Percentiles rank a stretch among this genome's conserved stretches.
phyloP scores from a whole-genome alignment of 2,329 filamentous ascomycete genomes.

The Hypoxylon sp. region DNA sequence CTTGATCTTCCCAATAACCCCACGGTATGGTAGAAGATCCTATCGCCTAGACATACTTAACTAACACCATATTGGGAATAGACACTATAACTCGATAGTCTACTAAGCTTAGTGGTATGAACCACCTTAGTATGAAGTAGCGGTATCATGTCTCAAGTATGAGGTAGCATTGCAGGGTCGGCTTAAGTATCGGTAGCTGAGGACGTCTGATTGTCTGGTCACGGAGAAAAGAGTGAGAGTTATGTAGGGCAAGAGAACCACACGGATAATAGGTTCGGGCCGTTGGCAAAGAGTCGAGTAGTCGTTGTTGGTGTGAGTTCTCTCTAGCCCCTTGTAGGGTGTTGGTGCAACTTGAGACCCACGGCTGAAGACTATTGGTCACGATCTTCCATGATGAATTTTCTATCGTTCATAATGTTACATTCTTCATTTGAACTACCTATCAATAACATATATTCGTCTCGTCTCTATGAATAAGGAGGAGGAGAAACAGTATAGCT shows the following conservation, averaged over 20 bases:
- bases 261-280: constrained; percentile 17
- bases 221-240: background rate
- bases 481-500: background rate
- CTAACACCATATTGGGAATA: constrained; percentile 7
- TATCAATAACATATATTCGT: background rate
- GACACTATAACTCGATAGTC: constrained; percentile 2
- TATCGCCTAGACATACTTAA: background rate
- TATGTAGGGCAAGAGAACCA: constrained; percentile 1
- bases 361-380: constrained; percentile 7
- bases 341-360: constrained; percentile 10
- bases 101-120: background rate
- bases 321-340: background rate
- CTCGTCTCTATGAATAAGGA: background rate
- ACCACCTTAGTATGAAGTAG: background rate
- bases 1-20: constrained; percentile 12
- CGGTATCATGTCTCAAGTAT: constrained; percentile 5
- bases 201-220: background rate
- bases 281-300: background rate
- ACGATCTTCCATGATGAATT: background rate
- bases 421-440: background rate
- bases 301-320: constrained; percentile 1
- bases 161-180: constrained; percentile 12
- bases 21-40: constrained; percentile 1
- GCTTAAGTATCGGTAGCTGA: constrained; percentile 9
- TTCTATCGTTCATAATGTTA: constrained; percentile 6